Evolutionary conservation across 106 monocot genomes (phyloP), one percentile per base, ranked within the genome.

Genomic region (Dendrobium chrysotoxum): DNA sequence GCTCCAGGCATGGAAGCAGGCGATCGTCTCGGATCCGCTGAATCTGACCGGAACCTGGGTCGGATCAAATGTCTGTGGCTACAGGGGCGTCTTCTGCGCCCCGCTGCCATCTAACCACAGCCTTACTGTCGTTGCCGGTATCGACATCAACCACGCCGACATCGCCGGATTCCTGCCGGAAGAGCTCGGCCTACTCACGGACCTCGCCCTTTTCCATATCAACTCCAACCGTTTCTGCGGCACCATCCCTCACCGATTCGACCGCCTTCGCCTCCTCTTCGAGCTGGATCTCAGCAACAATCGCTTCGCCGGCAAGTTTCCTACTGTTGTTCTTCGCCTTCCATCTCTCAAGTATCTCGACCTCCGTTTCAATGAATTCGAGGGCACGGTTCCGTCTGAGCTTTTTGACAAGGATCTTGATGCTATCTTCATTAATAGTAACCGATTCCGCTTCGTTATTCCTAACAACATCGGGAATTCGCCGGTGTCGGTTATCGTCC

Each of bases 201-300:
- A 91, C 72, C 92, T 95, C 65, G 86, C 89, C 31, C 81, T 95
- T 42, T 83, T 95, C 83, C 93, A 95, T 80, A 82, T 91, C 81
- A 95, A 89, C 89, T 95, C 95, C 26, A 95, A 95, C 81, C 90
- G 95, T 11, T 88, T 95, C 86, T 95, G 95, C 83, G 95, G 95
- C 75, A 82, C 83, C 40, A 79, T 95, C 17, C 95, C 95, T 2
- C 46, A 55, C 23, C 46, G 28, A 9, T 84, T 95, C 75, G 79
- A 55, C 11, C 44, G 76, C 5, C 76, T 91, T 50, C 55, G 39
- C 55, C 85, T 86, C 17, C 86, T 96, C 41, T 82, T 80, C 82
- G 93, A 96, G 88, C 86, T 96, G 57, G 96, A 96, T 54, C 75
- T 96, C 55, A 88, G 88, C 84, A 96, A 93, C 89, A 96, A 96